Evolutionary conservation across 306 rosid genomes (phyloP).

Genomic region (Castanea sativa): DNA sequence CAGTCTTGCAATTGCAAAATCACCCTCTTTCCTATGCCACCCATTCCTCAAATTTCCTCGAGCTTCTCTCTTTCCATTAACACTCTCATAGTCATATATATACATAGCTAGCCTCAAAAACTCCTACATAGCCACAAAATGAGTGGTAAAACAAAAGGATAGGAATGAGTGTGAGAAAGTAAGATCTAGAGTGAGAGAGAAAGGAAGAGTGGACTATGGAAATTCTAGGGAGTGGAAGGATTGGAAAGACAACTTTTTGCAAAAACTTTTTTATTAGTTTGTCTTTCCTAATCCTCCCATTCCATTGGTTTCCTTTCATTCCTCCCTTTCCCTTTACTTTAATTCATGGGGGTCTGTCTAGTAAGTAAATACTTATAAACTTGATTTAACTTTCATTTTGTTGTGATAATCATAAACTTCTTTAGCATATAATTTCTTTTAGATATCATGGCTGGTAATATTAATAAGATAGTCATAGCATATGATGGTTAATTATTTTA

Average conservation of each 20-base stretch:
- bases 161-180: neutral
- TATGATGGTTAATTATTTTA: no score
- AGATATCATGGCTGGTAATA: no score
- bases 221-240: neutral
- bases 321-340: neutral
- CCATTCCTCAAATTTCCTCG: neutral
- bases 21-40: neutral
- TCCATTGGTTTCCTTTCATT: neutral
- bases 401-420: no score
- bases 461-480: no score
- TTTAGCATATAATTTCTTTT: no score
- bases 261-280: neutral
- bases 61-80: neutral
- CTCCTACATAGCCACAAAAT: no score
- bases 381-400: no score
- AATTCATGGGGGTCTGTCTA: neutral
- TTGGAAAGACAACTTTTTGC: neutral
- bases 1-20: neutral
- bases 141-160: no score
- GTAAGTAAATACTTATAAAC: neutral
- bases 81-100: neutral
- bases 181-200: neutral
- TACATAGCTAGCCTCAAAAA: no score
- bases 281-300: constrained; percentile 1
- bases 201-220: neutral